These are phyloP conservation scores for Wallacemonas sp. DNA, from an alignment of 208 protist species.

Conservation along the genomic window DNA sequence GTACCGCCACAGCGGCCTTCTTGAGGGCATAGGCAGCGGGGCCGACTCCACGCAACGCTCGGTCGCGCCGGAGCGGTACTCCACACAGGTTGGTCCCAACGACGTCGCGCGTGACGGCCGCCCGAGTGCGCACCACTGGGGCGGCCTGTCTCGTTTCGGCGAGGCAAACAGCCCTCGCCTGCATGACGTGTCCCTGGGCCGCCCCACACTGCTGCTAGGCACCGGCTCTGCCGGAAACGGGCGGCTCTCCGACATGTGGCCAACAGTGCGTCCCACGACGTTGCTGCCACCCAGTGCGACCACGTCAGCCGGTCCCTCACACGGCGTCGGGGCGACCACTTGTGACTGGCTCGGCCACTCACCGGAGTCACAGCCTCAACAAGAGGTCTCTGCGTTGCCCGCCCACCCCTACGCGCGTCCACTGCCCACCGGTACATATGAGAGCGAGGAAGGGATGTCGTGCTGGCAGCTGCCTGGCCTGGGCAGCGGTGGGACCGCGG, in stretches of 20 bases:
- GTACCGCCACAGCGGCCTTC: background rate
- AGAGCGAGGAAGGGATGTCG: no score
- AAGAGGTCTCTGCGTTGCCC: background rate
- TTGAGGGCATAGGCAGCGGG: background rate
- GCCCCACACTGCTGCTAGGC: background rate
- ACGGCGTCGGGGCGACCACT: no score
- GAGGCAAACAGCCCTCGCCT: background rate
- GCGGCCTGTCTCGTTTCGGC: background rate
- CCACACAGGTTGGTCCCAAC: background rate
- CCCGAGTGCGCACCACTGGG: background rate
- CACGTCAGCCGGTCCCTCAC: no score
- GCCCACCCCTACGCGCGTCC: background rate
- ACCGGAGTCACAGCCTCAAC: background rate
- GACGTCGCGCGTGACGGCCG: background rate
- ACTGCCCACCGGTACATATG: no score
- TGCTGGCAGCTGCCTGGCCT: no score
- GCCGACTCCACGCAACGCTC: constrained; percentile 16
- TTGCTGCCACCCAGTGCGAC: background rate
- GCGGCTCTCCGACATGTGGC: background rate
- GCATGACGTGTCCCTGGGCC: background rate
- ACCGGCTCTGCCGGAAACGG: background rate
- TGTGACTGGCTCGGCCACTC: background rate
- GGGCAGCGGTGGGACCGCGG: no score
- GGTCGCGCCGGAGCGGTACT: constrained; percentile 28
- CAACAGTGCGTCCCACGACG: background rate